phyloP scores from a whole-genome alignment of 2,329 filamentous ascomycete species.

The Pestalotiopsis sp. region DNA sequence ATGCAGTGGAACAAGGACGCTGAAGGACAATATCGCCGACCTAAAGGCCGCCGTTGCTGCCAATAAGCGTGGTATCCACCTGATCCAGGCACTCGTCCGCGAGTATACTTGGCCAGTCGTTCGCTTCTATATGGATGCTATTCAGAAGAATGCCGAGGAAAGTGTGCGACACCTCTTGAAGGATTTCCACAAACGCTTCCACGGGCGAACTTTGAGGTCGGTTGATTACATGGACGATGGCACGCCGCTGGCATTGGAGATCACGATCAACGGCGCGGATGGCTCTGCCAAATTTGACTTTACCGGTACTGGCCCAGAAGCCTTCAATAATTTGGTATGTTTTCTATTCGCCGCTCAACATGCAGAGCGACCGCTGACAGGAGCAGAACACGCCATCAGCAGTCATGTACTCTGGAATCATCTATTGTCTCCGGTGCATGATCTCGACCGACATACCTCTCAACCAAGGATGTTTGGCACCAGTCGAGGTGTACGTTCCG shows the following conservation, averaged over 20 bases:
- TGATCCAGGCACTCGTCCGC: conserved; percentile 30
- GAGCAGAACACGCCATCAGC: conserved; percentile 22
- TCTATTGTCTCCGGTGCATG: conserved; percentile 51
- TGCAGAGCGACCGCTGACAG: not conserved
- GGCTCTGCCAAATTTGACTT: conserved; percentile 65
- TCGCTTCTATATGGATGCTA: conserved; percentile 39
- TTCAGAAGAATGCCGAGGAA: conserved; percentile 38
- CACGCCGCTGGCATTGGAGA: conserved; percentile 21
- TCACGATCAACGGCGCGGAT: conserved; percentile 61
- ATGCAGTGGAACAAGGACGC: conserved; percentile 33
- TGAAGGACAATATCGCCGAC: conserved; percentile 43
- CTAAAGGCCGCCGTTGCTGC: conserved; percentile 43
- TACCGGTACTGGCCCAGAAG: conserved; percentile 52
- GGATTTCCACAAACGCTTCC: conserved; percentile 39
- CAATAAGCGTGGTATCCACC: conserved; percentile 37
- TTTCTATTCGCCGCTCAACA: not conserved
- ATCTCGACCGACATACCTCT: conserved; percentile 73
- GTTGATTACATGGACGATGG: conserved; percentile 73
- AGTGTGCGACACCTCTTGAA: conserved; percentile 32
- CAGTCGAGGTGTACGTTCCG: conserved; percentile 19
- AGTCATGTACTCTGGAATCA: conserved; percentile 29
- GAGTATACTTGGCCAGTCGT: conserved; percentile 32
- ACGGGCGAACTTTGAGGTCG: conserved; percentile 55
- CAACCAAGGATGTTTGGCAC: conserved; percentile 67
- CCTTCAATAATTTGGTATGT: conserved; percentile 22